phyloP scores from a whole-genome alignment of 116 monocot species.

The Papilionanthe hybrid region DNA sequence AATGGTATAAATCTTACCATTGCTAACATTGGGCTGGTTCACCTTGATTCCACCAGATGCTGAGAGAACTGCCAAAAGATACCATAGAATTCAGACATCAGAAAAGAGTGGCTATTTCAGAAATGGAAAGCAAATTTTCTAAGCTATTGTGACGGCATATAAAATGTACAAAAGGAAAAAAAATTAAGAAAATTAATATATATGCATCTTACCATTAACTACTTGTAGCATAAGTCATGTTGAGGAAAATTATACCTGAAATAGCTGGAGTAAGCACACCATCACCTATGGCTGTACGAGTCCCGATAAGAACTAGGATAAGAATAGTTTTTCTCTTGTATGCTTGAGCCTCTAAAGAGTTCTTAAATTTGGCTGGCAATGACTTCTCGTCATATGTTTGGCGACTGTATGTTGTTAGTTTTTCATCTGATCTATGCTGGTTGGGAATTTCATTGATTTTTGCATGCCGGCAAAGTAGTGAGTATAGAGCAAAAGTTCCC shows the following conservation, averaged over 20 bases:
- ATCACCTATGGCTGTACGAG: constrained; percentile 74
- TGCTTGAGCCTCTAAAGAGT: constrained; percentile 46
- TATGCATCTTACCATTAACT: no score
- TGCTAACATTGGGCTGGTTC: constrained; percentile 46
- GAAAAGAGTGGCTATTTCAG: no score
- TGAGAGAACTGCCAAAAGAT: constrained; percentile 52
- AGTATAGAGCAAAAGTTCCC: no score
- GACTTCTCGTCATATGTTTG: constrained; percentile 56
- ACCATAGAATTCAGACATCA: no score
- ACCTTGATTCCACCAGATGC: constrained; percentile 68
- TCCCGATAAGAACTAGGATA: constrained; percentile 76
- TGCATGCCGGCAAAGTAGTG: constrained; percentile 67
- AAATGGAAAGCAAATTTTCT: neutral
- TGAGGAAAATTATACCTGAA: constrained; percentile 33
- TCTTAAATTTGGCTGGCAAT: constrained; percentile 59
- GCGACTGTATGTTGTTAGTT: constrained; percentile 69
- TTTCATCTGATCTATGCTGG: constrained; percentile 74
- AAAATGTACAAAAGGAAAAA: neutral
- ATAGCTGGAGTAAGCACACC: constrained; percentile 83
- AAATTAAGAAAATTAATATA: neutral
- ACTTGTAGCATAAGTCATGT: neutral
- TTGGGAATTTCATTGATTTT: constrained; percentile 71
- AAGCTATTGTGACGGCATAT: neutral
- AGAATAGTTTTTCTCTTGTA: constrained; percentile 67
- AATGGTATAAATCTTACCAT: constrained; percentile 27